phyloP scores from a whole-genome alignment of 2,329 filamentous ascomycete genomes.

The Exutisphaerella laricina region DNA sequence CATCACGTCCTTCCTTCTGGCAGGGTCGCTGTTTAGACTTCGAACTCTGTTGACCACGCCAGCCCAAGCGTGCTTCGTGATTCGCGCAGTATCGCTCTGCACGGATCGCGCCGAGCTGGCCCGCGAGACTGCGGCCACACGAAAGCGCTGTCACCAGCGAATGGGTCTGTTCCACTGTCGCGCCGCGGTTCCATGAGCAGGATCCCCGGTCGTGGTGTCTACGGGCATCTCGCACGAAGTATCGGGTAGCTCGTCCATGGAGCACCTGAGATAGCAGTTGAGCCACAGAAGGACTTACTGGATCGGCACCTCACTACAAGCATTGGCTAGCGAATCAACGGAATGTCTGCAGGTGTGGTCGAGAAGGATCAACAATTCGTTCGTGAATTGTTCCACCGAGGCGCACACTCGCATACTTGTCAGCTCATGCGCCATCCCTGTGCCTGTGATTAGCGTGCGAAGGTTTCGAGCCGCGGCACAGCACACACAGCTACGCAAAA shows the following conservation, averaged over 20 bases:
- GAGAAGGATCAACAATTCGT: no score
- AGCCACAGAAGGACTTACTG: no score
- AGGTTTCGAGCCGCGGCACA: background rate
- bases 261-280: background rate
- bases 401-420: no score
- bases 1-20: no score
- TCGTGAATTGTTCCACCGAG: no score
- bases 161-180: background rate
- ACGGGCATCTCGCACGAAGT: background rate
- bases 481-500: constrained; percentile 1
- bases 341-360: no score
- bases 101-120: background rate
- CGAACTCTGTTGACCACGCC: no score
- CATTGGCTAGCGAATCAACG: no score
- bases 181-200: background rate
- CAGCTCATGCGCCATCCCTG: constrained; percentile 5
- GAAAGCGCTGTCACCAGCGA: background rate
- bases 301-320: no score
- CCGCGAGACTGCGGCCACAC: background rate
- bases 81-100: background rate
- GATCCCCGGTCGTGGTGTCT: background rate
- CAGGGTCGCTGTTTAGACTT: no score
- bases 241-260: background rate
- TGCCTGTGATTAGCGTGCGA: constrained; percentile 4
- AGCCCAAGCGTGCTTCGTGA: background rate